phyloP scores from a whole-genome alignment of 2,329 filamentous ascomycete genomes.

The Monosporascus sp. region DNA sequence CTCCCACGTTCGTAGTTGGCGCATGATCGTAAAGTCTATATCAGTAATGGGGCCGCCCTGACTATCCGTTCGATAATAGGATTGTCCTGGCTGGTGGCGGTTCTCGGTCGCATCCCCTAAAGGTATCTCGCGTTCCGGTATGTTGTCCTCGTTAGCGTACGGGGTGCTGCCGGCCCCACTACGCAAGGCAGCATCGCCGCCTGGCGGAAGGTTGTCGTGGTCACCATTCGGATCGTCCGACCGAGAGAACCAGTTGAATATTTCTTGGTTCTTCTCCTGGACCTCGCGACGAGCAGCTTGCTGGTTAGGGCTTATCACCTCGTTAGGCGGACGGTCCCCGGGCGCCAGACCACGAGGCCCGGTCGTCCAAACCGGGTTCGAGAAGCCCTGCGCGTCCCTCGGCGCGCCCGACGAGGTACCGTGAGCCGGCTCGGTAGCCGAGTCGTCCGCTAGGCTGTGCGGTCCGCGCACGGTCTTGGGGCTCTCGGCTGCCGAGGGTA shows the following conservation, averaged over 20 bases:
- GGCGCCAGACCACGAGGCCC: constrained; percentile 45
- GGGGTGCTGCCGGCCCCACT: constrained; percentile 6
- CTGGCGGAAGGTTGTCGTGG: constrained; percentile 5
- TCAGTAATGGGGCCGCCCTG: constrained; percentile 35
- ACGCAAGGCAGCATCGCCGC: constrained; percentile 6
- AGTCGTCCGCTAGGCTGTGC: constrained; percentile 34
- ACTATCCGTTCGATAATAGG: constrained; percentile 39
- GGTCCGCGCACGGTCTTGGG: constrained; percentile 30
- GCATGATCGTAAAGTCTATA: constrained; percentile 46
- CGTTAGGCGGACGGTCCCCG: constrained; percentile 34
- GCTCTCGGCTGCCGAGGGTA: constrained; percentile 29
- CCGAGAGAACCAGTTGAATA: constrained; percentile 44
- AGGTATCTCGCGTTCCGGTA: constrained; percentile 37
- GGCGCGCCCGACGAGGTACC: constrained; percentile 17
- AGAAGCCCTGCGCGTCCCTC: constrained; percentile 37
- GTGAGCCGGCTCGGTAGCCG: constrained; percentile 16
- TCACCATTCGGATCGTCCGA: constrained; percentile 13
- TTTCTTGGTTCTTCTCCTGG: constrained; percentile 43
- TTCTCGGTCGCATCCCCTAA: constrained; percentile 47
- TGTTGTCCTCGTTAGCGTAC: constrained; percentile 27
- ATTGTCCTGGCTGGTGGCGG: constrained; percentile 41
- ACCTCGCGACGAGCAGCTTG: constrained; percentile 35
- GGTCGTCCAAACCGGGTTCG: constrained; percentile 33
- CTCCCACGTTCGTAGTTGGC: constrained; percentile 42
- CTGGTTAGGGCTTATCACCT: constrained; percentile 47